A percentile compares a stretch with the other conserved stretches of the same genome.
These are phyloP conservation scores for Colletotrichum karsti DNA, from an alignment of 2,329 filamentous ascomycete species.

Conservation along the genomic window DNA sequence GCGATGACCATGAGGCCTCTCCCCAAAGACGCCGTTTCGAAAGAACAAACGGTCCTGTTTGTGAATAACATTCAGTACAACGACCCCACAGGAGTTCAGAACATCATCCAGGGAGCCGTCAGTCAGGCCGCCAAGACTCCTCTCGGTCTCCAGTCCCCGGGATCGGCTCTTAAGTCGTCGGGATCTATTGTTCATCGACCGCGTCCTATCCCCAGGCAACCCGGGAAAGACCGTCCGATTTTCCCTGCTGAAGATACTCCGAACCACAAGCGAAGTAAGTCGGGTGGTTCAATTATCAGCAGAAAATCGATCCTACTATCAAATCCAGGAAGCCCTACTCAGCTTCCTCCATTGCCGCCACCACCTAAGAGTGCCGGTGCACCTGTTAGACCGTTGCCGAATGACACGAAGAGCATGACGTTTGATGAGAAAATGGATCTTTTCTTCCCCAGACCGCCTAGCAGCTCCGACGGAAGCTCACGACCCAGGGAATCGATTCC, in stretches of 20 bases:
- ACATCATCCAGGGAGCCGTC: constrained; percentile 55
- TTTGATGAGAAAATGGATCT: constrained; percentile 65
- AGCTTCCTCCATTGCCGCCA: constrained; percentile 61
- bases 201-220: constrained; percentile 62
- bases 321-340: constrained; percentile 53
- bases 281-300: constrained; percentile 53
- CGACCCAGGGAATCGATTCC: constrained; percentile 45
- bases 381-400: constrained; percentile 52
- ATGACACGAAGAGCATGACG: constrained; percentile 66
- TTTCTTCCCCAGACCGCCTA: constrained; percentile 51
- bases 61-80: constrained; percentile 65
- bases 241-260: constrained; percentile 55
- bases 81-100: constrained; percentile 56
- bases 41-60: constrained; percentile 62
- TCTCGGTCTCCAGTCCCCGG: background rate
- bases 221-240: constrained; percentile 53
- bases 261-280: constrained; percentile 58
- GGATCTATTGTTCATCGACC: constrained; percentile 62
- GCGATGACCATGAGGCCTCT: constrained; percentile 43
- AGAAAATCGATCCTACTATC: constrained; percentile 56
- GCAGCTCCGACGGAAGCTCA: background rate
- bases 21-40: constrained; percentile 36
- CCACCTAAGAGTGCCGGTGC: constrained; percentile 52
- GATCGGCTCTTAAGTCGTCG: constrained; percentile 32
- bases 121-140: constrained; percentile 37